Evolutionary conservation across 805 yeast genomes (phyloP).

Genomic region (Kuraishia borneana): DNA sequence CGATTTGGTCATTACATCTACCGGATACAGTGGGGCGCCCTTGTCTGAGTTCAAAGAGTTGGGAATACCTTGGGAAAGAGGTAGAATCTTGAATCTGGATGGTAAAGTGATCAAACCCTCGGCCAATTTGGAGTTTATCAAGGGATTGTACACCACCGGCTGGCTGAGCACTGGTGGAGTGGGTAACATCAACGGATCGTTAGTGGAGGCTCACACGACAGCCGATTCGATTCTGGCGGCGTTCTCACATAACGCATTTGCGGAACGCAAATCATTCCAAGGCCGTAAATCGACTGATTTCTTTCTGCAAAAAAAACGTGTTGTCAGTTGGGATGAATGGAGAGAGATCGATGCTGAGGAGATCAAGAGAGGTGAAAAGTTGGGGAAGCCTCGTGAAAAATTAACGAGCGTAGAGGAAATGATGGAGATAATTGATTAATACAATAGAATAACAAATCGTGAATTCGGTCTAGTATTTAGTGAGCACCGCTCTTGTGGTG

Average conservation of each 20-base stretch:
- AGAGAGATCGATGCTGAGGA: slow-evolving; percentile 42
- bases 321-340: slow-evolving; percentile 64
- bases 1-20: slow-evolving; percentile 66
- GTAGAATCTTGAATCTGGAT: slow-evolving; percentile 31
- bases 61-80: slow-evolving; percentile 39
- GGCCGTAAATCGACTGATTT: slow-evolving; percentile 5
- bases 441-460: not conserved
- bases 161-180: slow-evolving; percentile 84
- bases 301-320: slow-evolving; percentile 4
- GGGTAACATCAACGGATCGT: slow-evolving; percentile 87
- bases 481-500: slow-evolving; percentile 38
- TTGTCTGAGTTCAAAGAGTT: slow-evolving; percentile 44
- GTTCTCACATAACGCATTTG: slow-evolving; percentile 15
- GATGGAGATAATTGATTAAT: slow-evolving; percentile 21
- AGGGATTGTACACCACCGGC: slow-evolving; percentile 70
- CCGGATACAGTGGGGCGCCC: slow-evolving; percentile 72
- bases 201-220: slow-evolving; percentile 72
- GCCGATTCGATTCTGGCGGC: slow-evolving; percentile 59
- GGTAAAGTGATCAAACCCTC: slow-evolving; percentile 25
- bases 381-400: slow-evolving; percentile 51
- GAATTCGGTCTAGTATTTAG: slow-evolving; percentile 11
- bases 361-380: slow-evolving; percentile 28
- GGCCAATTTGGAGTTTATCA: slow-evolving; percentile 9
- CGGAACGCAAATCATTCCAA: slow-evolving; percentile 7
- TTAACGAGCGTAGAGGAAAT: slow-evolving; percentile 35